Evolutionary conservation across 1,284 basidiomycete genomes (phyloP), one percentile per base, ranked within the genome.

Genomic region (Anthracocystis setariae): DNA sequence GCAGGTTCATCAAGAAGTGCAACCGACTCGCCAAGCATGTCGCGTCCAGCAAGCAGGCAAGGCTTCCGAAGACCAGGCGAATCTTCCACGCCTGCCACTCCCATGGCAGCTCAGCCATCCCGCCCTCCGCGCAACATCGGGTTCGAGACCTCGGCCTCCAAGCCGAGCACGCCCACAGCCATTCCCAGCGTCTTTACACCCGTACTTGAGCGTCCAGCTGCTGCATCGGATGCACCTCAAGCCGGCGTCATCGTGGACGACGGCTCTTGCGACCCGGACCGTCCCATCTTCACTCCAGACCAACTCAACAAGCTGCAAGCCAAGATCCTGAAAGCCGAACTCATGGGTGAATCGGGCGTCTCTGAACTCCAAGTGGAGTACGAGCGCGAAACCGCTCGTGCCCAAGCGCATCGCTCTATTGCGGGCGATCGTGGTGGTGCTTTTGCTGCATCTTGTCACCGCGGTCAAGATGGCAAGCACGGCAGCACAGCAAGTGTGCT

Each of bases 251-350:
- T 61, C 21, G 8, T 62, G 13, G 56, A 64, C 24, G 49, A 58
- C 25, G 54, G 49, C 33, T 46, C 50, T 7, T 33, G 40, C 33
- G 51, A 66, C 18, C 72, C 68, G 0, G 60, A 64, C 40, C 37
- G 58, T 3, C 59, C 63, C 29, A 44, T 68, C 24, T 67, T 87
- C 51, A 83, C 84, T 0, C 78, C 84, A 8, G 84, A 83, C 35
- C 91, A 91, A 33, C 86, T 98, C 40, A 98, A 98, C 84, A 91
- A 90, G 78, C 85, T 98, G 1, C 94, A 98, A 83, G 96, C 95
- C 8, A 91, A 91, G 73, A 93, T 96, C 1, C 85, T 98, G 17
- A 89, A 93, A 18, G 94, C 95, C 9, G 95, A 92, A 82, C 86
- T 98, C 24, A 91, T 91, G 87, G 88, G 86, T 20, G 84, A 85